Evolutionary conservation across 768 basidiomycete species (phyloP), one percentile per base, ranked within the genome.

Genomic region (Panellus pusillus): DNA sequence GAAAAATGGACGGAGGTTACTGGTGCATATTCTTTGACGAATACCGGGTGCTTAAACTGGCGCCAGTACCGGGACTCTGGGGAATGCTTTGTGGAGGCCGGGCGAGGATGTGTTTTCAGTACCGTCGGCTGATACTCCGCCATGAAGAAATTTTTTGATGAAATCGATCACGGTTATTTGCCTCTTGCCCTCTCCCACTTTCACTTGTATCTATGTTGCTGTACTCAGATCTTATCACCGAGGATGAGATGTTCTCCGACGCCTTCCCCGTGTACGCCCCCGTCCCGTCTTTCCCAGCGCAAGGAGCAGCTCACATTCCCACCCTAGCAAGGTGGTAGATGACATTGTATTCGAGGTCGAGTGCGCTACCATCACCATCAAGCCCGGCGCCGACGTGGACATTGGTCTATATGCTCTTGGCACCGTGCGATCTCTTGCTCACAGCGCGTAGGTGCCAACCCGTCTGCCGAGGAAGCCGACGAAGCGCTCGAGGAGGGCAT

Each of bases 1-100:
- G 92, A 84, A 71, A 98, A 98, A 68, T 98, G 92, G 29, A 99
- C 79, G 14, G 91, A 91, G 49, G 96, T 98, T 61, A 99, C 86
- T 14, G 95, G 93, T 0, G 93, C 93, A 67, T 96, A 96, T 75
- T 98, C 93, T 72, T 97, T 98, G 68, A 98, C 81, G 69, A 98
- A 99, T 1, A 98, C 89, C 3, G 92, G 92, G 54, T 89, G 79
- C 61, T 86, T 91, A 72, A 89, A 93, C 63, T 88, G 85, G 42
- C 91, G 81, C 92, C 92, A 94, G 69, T 90, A 84, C 60, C 88
- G 76, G 3, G 89, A 89, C 69, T 94, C 92, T 43, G 86, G 66
- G 48, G 76, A 81, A 61, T 86, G 88, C 62, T 81, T 86, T 8
- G 81, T 71, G 28, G 74, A 65, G 8, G 81, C 66, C n/a, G 72